Evolutionary conservation across 768 basidiomycete genomes (phyloP), one percentile per base, ranked within the genome.

Genomic region (Rhizopogon sp.): DNA sequence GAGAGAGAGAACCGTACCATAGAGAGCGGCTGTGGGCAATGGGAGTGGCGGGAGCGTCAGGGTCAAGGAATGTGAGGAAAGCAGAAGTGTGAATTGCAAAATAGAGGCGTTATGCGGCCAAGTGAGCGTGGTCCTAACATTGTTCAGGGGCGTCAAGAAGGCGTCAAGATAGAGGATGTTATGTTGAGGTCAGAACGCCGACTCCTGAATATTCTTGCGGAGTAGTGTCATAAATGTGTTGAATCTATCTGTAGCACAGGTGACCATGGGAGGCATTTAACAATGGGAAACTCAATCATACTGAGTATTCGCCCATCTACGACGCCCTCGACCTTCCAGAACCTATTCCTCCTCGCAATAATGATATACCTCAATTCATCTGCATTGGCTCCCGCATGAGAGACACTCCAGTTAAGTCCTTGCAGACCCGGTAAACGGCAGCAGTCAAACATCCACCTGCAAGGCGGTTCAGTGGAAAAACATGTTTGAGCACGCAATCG

Each of bases 381-480:
- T n/a, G 58, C 58, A 33, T 55, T 58, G 40, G 49, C 59, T 8
- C 84, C 85, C 0, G 89, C 83, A 58, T 89, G 81, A 13, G 84
- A 82, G 17, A 85, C 72, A 58, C 84, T 83, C 82, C 90, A 90
- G 66, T 98, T 94, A 3, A 83, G 70, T 16, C 88, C 87, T 43
- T 86, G 78, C 9, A 74, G 68, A 1, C 88, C 87, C 3, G 91
- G 91, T 17, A 93, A 75, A 53, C 91, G 87, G 59, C 83, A 90
- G 66, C 90, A 91, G 66, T 93, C 91, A 60, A 93, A 93, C 91
- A 93, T 92, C 91, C 91, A 93, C 50, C 89, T 90, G 25, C 64
- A 13, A 61, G 46, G 13, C 6, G 41, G 39, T 37, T 43, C 0
- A 29, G 28, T 39, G 42, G 11, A 4, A 57, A 20, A 22, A 33